phyloP scores from a whole-genome alignment of 768 basidiomycete species.

The Boletellus emodensis region DNA sequence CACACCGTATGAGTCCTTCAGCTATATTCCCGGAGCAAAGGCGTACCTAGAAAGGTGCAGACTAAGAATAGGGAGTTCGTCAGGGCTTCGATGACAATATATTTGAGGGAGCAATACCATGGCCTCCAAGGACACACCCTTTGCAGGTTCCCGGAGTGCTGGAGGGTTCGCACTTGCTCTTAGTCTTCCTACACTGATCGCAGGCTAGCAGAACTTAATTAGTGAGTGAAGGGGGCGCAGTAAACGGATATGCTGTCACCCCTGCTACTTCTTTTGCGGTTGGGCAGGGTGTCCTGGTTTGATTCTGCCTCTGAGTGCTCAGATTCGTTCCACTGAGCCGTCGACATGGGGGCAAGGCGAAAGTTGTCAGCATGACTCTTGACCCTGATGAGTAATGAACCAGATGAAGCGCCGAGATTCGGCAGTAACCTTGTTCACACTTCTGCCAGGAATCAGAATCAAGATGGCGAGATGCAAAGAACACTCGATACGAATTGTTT shows the following conservation, averaged over 20 bases:
- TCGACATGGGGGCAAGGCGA: slow-evolving; percentile 23
- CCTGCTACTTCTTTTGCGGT: slow-evolving; percentile 61
- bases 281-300: slow-evolving; percentile 38
- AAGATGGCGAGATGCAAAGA: too few relatives aligned
- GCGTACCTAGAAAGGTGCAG: slow-evolving; percentile 62
- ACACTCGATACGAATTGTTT: too few relatives aligned
- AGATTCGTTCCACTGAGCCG: slow-evolving; percentile 49
- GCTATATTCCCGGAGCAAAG: neutral
- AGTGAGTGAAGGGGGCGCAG: slow-evolving; percentile 7
- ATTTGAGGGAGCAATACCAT: slow-evolving; percentile 35
- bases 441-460: too few relatives aligned
- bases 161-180: slow-evolving; percentile 77
- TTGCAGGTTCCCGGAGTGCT: slow-evolving; percentile 50
- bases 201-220: slow-evolving; percentile 49
- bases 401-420: too few relatives aligned
- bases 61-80: slow-evolving; percentile 35
- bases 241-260: slow-evolving; percentile 34
- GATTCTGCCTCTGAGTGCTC: slow-evolving; percentile 59
- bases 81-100: slow-evolving; percentile 1
- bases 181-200: slow-evolving; percentile 84
- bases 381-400: slow-evolving; percentile 8
- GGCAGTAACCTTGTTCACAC: too few relatives aligned
- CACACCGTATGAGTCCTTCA: neutral
- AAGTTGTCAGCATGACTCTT: neutral
- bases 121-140: slow-evolving; percentile 57